phyloP scores from a whole-genome alignment of 2,329 filamentous ascomycete genomes.

The Talaromyces sp. region DNA sequence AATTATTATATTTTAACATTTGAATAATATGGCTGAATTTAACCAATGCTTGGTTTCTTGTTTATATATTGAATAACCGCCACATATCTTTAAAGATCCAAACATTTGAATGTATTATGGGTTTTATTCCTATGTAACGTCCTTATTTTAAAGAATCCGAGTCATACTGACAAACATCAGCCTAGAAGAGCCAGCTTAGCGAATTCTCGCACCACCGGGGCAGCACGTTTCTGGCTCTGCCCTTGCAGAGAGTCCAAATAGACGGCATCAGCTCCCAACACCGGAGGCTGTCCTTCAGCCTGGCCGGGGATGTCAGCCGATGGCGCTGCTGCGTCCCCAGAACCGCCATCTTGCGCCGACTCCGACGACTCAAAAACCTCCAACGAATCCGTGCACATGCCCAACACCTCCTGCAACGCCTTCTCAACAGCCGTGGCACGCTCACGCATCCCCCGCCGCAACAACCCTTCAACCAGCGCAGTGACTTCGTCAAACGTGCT shows the following conservation, averaged over 20 bases:
- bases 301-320: not conserved
- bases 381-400: conserved; percentile 61
- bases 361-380: conserved; percentile 60
- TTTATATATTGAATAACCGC: no score
- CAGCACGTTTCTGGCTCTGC: conserved; percentile 31
- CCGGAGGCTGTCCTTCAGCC: conserved; percentile 4
- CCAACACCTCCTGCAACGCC: conserved; percentile 68
- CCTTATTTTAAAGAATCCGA: not conserved
- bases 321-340: conserved; percentile 7
- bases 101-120: not conserved
- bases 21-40: not conserved
- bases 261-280: conserved; percentile 27
- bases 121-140: not conserved
- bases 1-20: not conserved
- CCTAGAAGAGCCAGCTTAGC: conserved; percentile 34
- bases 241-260: conserved; percentile 38
- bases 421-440: conserved; percentile 72
- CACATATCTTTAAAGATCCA: not conserved
- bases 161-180: conserved; percentile 13
- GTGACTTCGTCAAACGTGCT: conserved; percentile 65
- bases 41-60: no score
- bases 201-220: conserved; percentile 49
- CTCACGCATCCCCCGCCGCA: conserved; percentile 81
- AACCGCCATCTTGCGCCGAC: conserved; percentile 20
- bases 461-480: conserved; percentile 68